Evolutionary conservation across 805 yeast species (phyloP).

Genomic region (Candida boleticola): DNA sequence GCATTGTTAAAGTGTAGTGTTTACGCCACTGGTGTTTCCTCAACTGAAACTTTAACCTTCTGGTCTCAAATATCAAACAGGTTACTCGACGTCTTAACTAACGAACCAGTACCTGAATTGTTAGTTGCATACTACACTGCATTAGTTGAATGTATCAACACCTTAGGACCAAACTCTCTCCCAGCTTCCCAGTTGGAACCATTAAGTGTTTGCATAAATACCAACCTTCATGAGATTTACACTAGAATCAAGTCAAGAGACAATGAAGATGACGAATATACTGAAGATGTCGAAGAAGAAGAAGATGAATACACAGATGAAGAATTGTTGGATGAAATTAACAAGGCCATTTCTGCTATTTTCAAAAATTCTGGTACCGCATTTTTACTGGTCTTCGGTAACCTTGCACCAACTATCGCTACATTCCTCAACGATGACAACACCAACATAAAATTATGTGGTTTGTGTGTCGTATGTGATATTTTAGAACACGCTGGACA

Average conservation of each 20-base stretch:
- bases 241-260: constrained; percentile 73
- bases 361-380: constrained; percentile 59
- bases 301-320: constrained; percentile 90
- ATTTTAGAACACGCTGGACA: constrained; percentile 78
- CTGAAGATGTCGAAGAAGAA: constrained; percentile 80
- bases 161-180: constrained; percentile 65
- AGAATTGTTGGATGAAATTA: constrained; percentile 82
- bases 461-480: constrained; percentile 77
- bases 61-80: constrained; percentile 73
- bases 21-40: constrained; percentile 53
- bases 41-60: constrained; percentile 59
- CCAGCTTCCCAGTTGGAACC: constrained; percentile 52
- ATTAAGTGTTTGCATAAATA: constrained; percentile 58
- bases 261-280: constrained; percentile 76
- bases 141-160: constrained; percentile 60
- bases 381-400: constrained; percentile 65
- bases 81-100: constrained; percentile 62
- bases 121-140: constrained; percentile 75
- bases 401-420: constrained; percentile 60
- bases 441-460: constrained; percentile 69
- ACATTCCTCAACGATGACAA: constrained; percentile 64
- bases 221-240: constrained; percentile 64
- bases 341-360: constrained; percentile 66
- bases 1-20: constrained; percentile 65
- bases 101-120: constrained; percentile 83